Base-by-base conservation (phyloP, 2,329 filamentous ascomycete species). In the Diaporthe eres region DNA sequence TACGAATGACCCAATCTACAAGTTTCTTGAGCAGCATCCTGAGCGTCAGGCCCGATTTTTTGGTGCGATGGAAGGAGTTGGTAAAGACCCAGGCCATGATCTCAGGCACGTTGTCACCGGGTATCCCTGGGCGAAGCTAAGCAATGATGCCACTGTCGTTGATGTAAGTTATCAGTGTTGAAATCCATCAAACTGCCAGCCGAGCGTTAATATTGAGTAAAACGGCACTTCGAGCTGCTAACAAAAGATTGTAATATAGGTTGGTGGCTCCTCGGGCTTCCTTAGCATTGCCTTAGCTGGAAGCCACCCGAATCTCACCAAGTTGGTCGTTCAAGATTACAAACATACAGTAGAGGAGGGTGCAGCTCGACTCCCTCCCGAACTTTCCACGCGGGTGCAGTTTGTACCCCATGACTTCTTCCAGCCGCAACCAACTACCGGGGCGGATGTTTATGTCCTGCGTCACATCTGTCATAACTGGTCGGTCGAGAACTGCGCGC, bases 391-490 rank as follows among this genome's bases (percentile, higher is more conserved):
- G 9, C 15, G 61, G 17, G 42, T 65, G 17, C 42, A 65, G 17
- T 65, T 65, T 17, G 42, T 65, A 2, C 61, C 42, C 17, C 61
- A 65, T 28, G 61, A 65, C 42, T 65, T 65, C 28, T 65, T 65
- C 10, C 61, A 49, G 2, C 42, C 61, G 9, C 61, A 65, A 13
- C 28, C 61, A 9, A 65, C 61, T 22, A 19, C 25, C 15, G 28
- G 39, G 17, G 61, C 61, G 42, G 61, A 65, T 47, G 61, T 65
- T 28, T 65, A 65, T 10, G 61, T 65, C 13, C 61, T 65, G 61
- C 61, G 61, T 34, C 61, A 65, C 42, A 65, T 65, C 44, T 65
- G 61, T 34, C 61, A 65, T 13, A 65, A 65, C 12, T 65, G 61
- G 61, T 65, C 61, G 28, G 61, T 65, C 5, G 61, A 65, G 8